These are phyloP conservation scores for Hysterium pulicare DNA, from an alignment of 2,329 filamentous ascomycete species.

Conservation along the genomic window DNA sequence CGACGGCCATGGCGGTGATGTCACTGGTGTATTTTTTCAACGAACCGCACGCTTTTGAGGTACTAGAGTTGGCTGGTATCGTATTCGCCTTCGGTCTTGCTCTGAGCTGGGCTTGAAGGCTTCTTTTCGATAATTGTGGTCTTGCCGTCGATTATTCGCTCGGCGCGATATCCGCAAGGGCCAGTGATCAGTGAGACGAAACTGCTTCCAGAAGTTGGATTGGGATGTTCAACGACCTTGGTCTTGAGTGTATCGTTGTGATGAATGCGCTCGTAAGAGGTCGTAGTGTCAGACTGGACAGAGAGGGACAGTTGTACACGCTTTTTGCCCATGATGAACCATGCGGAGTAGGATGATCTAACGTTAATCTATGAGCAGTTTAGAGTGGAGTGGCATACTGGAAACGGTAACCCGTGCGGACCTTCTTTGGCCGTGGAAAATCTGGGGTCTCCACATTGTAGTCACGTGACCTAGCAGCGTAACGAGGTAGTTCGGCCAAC, in stretches of 20 bases:
- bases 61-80: slow-evolving; percentile 30
- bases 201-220: slow-evolving; percentile 16
- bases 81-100: slow-evolving; percentile 11
- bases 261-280: slow-evolving; percentile 6
- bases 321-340: slow-evolving; percentile 6
- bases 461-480: too few species aligned
- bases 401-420: too few species aligned
- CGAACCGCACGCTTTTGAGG: slow-evolving; percentile 12
- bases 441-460: too few species aligned
- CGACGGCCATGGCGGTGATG: slow-evolving; percentile 4
- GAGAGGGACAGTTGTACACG: slow-evolving; percentile 7
- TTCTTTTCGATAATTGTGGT: background rate
- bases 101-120: background rate
- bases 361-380: background rate
- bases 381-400: background rate
- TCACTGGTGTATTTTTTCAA: background rate
- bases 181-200: slow-evolving; percentile 24
- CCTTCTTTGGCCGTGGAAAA: too few species aligned
- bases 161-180: slow-evolving; percentile 11
- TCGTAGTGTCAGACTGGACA: slow-evolving; percentile 6
- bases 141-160: background rate
- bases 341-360: background rate
- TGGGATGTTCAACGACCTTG: slow-evolving; percentile 20
- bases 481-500: too few species aligned
- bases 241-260: slow-evolving; percentile 17